Base-by-base conservation (phyloP, 2,329 filamentous ascomycete species). In the Neonectria hederae region DNA sequence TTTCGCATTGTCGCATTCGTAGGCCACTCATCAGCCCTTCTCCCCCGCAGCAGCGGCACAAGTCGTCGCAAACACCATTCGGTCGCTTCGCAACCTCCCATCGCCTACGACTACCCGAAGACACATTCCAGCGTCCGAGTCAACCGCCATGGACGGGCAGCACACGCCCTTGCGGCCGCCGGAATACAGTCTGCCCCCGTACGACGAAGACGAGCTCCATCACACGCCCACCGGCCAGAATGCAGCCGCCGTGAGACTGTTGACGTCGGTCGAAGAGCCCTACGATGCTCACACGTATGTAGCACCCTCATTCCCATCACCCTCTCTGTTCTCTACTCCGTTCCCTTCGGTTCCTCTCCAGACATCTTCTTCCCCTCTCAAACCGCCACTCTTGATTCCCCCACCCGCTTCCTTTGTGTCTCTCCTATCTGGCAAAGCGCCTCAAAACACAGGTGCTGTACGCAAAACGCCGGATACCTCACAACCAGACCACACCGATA, bases 211-310 rank as follows among this genome's bases (percentile, higher is more conserved):
- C 55, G 68, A 75, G 54, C 59, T 72, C 64, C 79, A 84, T 69
- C 79, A 82, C 67, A 83, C 81, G 28, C 81, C 82, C 19, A 80
- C 79, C 42, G 80, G 81, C 63, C 79, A 82, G 60, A 85, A 84
- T 73, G 77, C 82, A 48, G 83, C 87, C 35, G 85, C 83, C 65
- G 83, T 90, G 59, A 83, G 88, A 72, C 79, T 90, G 71, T 79
- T 90, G 78, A 90, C 87, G 56, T 89, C 87, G 7, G 82, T 88
- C 76, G 88, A 90, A 73, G 87, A 89, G 51, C 78, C 83, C n/a
- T 69, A 75, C 72, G 80, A 79, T 78, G 82, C 67, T 60, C 79
- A 81, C 75, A 81, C 84, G 87, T 89, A 89, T 81, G 87, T 89
- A 79, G 73, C 75, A 68, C 52, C 62, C 32, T 58, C 56, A 52